Base-by-base conservation (phyloP, 139 green algal species). In the Tetradesmus lagerheimii region DNA sequence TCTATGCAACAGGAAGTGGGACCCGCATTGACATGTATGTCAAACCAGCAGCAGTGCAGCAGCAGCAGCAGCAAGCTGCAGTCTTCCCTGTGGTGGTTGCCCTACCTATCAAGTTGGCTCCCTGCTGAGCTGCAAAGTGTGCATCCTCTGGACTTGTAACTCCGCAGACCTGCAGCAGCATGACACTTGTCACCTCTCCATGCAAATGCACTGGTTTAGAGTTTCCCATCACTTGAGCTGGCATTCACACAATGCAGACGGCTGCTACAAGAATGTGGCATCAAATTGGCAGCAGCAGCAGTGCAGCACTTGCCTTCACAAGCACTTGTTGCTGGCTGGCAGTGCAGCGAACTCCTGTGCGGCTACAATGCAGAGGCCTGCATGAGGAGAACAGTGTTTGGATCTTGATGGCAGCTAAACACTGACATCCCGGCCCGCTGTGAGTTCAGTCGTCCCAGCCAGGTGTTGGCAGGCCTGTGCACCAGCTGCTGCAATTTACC, bases 131-230 rank as follows among this genome's bases (percentile, higher is more conserved):
- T 29, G 97, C 97, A 14, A 93, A 53, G 4, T 84, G 45, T 0
- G 97, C 96, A 90, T 98, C 97, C 34, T 94, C 83, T 23, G 88
- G 11, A 38, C 89, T 95, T 2, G 94, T 97, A 23, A 98, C 91
- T 37, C 96, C 96, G 85, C 97, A 98, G 1, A 99, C 95, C 92
- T 98, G 91, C 66, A 66, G 85, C 66, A 89, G 45, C 76, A 57
- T 18, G 25, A 6, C 64, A 75, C 64, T 35, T 34, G 29, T 35
- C 67, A 78, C n/a, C n/a, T n/a, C 23, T 12, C 67, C n/a, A 18
- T 41, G 67, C 67, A 78, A 6, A 9, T 4, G 8, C 57, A n/a
- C 1, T 64, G 50, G 12, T 5, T 64, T 64, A 14, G 15, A 25
- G 25, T 23, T 71, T 4, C 57, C n/a, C 45, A 57, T 12, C 57